A percentile compares a stretch with the other conserved stretches of the same genome.
Evolutionary conservation across 805 yeast species (phyloP).

Genomic region (Ogataea pignaliae): DNA sequence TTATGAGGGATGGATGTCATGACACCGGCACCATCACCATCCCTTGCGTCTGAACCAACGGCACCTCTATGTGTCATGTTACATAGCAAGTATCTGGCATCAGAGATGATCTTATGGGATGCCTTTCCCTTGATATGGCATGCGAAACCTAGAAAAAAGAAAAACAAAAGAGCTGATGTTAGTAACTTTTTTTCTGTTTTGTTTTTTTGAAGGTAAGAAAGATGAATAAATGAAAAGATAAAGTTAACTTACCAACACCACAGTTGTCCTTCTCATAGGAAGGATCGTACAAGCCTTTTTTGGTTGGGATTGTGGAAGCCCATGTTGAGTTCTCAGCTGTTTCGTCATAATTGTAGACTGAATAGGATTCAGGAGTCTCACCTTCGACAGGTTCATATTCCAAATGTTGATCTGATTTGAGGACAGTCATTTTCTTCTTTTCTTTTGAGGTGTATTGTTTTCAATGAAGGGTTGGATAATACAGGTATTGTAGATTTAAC

Average conservation of each 20-base stretch:
- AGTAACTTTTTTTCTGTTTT: too few species aligned
- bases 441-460: not conserved
- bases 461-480: not conserved
- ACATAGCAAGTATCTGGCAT: constrained; percentile 81
- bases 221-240: too few species aligned
- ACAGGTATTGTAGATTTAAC: not conserved
- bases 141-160: constrained; percentile 53
- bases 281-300: constrained; percentile 90
- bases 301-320: constrained; percentile 85
- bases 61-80: constrained; percentile 99
- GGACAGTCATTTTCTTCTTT: constrained; percentile 14
- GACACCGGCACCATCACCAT: constrained; percentile 99
- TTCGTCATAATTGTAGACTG: constrained; percentile 66
- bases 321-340: constrained; percentile 77
- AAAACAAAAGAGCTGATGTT: not conserved
- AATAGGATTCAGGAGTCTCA: constrained; percentile 23
- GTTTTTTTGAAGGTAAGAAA: not conserved
- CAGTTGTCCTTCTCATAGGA: constrained; percentile 94
- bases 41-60: constrained; percentile 90
- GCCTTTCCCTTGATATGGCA: constrained; percentile 86
- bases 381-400: constrained; percentile 20
- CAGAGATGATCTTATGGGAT: constrained; percentile 90
- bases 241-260: constrained; percentile 70
- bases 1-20: constrained; percentile 89
- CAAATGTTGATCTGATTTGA: constrained; percentile 26